These are phyloP conservation scores for Vigna radiata DNA, from an alignment of 306 rosid species.

Conservation along the genomic window DNA sequence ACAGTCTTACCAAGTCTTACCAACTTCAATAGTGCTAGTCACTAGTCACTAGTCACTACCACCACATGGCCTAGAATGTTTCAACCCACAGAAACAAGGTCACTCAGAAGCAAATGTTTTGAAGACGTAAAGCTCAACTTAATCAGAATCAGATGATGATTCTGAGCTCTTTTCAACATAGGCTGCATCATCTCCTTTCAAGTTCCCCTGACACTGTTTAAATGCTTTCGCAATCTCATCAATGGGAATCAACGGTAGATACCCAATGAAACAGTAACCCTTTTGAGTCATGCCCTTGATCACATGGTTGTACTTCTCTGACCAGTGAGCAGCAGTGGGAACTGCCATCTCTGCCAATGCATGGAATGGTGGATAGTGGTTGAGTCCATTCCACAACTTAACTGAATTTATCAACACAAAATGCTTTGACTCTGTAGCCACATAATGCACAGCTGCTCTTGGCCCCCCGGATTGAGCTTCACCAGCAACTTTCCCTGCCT, in stretches of 20 bases:
- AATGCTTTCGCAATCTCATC: constrained; percentile 63
- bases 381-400: constrained; percentile 60
- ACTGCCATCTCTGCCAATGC: constrained; percentile 58
- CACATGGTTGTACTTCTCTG: constrained; percentile 65
- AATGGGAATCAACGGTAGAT: constrained; percentile 74
- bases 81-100: neutral
- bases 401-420: constrained; percentile 53
- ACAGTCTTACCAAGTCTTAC: constrained; percentile 15
- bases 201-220: constrained; percentile 46
- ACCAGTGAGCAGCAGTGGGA: constrained; percentile 57
- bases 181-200: constrained; percentile 40
- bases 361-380: constrained; percentile 59
- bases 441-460: constrained; percentile 59
- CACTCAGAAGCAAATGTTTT: neutral
- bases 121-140: constrained; percentile 21
- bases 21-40: constrained; percentile 25
- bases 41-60: constrained; percentile 33
- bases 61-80: constrained; percentile 9
- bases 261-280: constrained; percentile 59
- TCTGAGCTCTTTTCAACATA: constrained; percentile 39
- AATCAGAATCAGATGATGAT: constrained; percentile 57
- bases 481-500: constrained; percentile 49
- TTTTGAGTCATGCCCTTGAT: constrained; percentile 57
- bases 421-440: constrained; percentile 63
- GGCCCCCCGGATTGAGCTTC: constrained; percentile 71